Evolutionary conservation across 352 stramenopile genomes (phyloP), one percentile per base, ranked within the genome.

Genomic region (Albugo candida): DNA sequence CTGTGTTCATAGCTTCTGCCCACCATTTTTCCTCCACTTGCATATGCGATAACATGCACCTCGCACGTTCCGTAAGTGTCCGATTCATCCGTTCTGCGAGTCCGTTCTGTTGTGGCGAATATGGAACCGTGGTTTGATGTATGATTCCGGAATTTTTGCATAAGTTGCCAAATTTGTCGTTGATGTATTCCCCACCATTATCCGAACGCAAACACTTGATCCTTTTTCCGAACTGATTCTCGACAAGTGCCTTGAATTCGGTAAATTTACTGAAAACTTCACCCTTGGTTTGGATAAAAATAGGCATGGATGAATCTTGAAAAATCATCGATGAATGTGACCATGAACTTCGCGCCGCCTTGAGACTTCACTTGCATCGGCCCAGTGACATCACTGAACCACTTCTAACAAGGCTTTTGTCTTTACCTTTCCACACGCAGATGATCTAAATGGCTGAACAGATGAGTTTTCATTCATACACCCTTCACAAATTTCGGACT

Each of bases 131-230:
- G 14, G 27, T 53, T 37, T 63, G 17, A n/a, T n/a, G n/a, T n/a
- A n/a, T n/a, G n/a, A n/a, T n/a, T n/a, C n/a, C n/a, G n/a, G n/a
- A n/a, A n/a, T n/a, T n/a, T n/a, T n/a, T n/a, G n/a, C n/a, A n/a
- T n/a, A n/a, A n/a, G n/a, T n/a, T n/a, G n/a, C n/a, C n/a, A n/a
- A n/a, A n/a, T n/a, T n/a, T n/a, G n/a, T n/a, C n/a, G n/a, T n/a
- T n/a, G n/a, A 43, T 19, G 24, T 60, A 57, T 44, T 68, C 57
- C 2, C 44, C 52, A 1, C 54, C 63, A n/a, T 65, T 65, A 54
- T 66, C 57, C 4, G 60, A 59, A 1, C 57, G 44, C 11, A 72
- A 13, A 27, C 43, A 49, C 45, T 64, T 58, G 11, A 65, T 49
- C 0, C 43, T 44, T n/a, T 53, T 12, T 12, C 52, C 47, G 13